These are phyloP conservation scores for Botrytis cinerea DNA, from an alignment of 2,329 filamentous ascomycete genomes.

Conservation along the genomic window DNA sequence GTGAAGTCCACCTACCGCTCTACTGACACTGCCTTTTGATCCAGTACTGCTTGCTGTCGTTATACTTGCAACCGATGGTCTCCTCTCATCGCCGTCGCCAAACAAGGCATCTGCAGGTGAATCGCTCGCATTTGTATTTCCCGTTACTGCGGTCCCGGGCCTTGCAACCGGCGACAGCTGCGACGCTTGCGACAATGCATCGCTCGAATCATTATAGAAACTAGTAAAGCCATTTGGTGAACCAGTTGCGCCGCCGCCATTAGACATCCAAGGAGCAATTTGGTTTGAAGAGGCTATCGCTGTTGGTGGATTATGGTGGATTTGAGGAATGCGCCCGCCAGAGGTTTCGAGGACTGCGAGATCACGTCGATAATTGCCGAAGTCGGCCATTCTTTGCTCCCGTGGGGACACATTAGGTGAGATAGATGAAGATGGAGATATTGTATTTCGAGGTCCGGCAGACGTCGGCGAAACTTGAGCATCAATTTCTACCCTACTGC, in stretches of 20 bases:
- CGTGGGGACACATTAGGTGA: constrained; percentile 42
- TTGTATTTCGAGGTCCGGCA: constrained; percentile 34
- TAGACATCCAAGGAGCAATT: constrained; percentile 60
- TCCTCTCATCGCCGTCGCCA: constrained; percentile 73
- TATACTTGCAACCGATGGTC: constrained; percentile 86
- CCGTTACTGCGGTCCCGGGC: constrained; percentile 48
- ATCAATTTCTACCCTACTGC: constrained; percentile 40
- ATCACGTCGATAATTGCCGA: constrained; percentile 71
- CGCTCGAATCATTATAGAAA: constrained; percentile 75
- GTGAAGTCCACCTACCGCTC: constrained; percentile 59
- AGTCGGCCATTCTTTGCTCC: constrained; percentile 49
- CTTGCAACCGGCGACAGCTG: constrained; percentile 73
- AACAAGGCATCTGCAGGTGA: constrained; percentile 62
- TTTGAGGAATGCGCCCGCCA: constrained; percentile 58
- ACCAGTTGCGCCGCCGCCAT: constrained; percentile 36
- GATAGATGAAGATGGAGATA: constrained; percentile 35
- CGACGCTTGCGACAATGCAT: constrained; percentile 65
- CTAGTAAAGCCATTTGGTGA: constrained; percentile 48
- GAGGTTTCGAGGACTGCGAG: constrained; percentile 67
- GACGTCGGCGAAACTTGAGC: constrained; percentile 41
- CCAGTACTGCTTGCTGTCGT: constrained; percentile 84
- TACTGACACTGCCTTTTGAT: constrained; percentile 70
- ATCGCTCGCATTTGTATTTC: constrained; percentile 56
- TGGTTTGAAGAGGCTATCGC: constrained; percentile 49
- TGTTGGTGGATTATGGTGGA: constrained; percentile 60